phyloP scores from a whole-genome alignment of 495 filamentous ascomycete species.

The Amphirosellinia nigrospora region DNA sequence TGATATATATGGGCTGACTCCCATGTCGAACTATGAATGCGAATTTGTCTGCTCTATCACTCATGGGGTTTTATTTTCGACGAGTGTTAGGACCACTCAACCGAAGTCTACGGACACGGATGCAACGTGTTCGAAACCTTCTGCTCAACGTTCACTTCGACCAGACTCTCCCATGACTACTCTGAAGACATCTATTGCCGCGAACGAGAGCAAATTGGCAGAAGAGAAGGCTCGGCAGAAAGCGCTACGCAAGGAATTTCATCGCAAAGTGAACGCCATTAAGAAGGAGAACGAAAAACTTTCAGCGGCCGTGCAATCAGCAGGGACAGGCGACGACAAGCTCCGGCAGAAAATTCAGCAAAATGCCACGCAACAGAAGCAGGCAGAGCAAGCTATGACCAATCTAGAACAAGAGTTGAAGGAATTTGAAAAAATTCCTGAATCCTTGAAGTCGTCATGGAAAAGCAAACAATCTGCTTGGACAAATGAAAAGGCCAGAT shows the following conservation, averaged over 20 bases:
- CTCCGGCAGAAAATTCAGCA: slow-evolving; percentile 78
- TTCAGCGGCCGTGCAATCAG: slow-evolving; percentile 67
- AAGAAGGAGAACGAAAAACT: slow-evolving; percentile 83
- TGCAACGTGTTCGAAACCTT: slow-evolving; percentile 48
- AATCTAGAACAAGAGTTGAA: slow-evolving; percentile 69
- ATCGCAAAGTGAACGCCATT: slow-evolving; percentile 68
- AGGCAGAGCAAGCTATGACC: slow-evolving; percentile 74
- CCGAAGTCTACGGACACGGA: slow-evolving; percentile 69
- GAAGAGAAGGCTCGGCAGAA: slow-evolving; percentile 79
- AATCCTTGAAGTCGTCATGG: slow-evolving; percentile 67
- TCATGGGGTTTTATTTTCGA: slow-evolving; percentile 73
- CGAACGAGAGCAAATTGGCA: slow-evolving; percentile 76
- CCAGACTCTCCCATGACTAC: slow-evolving; percentile 90
- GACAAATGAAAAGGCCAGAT: slow-evolving; percentile 67
- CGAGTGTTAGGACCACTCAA: slow-evolving; percentile 79
- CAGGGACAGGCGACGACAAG: slow-evolving; percentile 81
- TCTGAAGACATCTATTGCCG: slow-evolving; percentile 82
- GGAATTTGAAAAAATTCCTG: slow-evolving; percentile 69
- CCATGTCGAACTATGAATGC: slow-evolving; percentile 82
- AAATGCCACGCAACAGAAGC: slow-evolving; percentile 78
- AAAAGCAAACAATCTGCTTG: slow-evolving; percentile 65
- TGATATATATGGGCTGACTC: slow-evolving; percentile 87
- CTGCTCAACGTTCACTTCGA: slow-evolving; percentile 64
- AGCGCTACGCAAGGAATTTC: slow-evolving; percentile 79
- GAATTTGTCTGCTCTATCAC: slow-evolving; percentile 81